Base-by-base conservation (phyloP, 257 asterid species). In the Scutellaria baicalensis region DNA sequence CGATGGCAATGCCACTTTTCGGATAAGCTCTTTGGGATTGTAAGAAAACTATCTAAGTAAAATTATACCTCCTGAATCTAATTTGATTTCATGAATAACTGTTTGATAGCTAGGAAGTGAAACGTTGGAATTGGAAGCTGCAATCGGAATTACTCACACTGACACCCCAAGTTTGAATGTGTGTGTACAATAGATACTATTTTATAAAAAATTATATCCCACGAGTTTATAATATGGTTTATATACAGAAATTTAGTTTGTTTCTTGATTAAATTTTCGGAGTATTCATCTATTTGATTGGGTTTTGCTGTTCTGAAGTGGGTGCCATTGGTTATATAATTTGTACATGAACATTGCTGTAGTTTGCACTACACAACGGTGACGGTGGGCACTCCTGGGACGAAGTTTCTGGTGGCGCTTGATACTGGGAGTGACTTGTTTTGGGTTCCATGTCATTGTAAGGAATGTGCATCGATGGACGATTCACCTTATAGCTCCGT, bases 391-490 rank as follows among this genome's bases (percentile, higher is more conserved):
- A 85, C 86, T 21, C 97, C 97, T 1, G 96, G 86, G n/a, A 66
- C 68, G 84, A 84, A 80, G 84, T 89, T 89, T 80, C 70, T 87
- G 79, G 97, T 91, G 88, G 97, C 96, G 35, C 89, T 91, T 70
- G 97, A 91, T 79, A 89, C 97, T 0, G 95, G 97, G 69, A 91
- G 96, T 75, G 92, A 89, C 74, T 67, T 91, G 58, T 89, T 89
- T 72, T 91, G 97, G 97, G 88, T 89, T 43, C 96, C 97, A 13
- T 92, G 97, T 58, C 79, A 73, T 6, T 92, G 94, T 73, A 72
- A 76, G 54, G 73, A 77, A 66, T 92, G 96, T 70, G 81, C 92
- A 10, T 79, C 93, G 7, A 74, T 62, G 43, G 85, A 80, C 33
- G 80, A 83, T 76, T 76, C 89, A 7, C 82, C 91, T 60, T 77